Conservation (phyloP, 2,329 filamentous ascomycete species). For the Diaporthe caulivora region DNA sequence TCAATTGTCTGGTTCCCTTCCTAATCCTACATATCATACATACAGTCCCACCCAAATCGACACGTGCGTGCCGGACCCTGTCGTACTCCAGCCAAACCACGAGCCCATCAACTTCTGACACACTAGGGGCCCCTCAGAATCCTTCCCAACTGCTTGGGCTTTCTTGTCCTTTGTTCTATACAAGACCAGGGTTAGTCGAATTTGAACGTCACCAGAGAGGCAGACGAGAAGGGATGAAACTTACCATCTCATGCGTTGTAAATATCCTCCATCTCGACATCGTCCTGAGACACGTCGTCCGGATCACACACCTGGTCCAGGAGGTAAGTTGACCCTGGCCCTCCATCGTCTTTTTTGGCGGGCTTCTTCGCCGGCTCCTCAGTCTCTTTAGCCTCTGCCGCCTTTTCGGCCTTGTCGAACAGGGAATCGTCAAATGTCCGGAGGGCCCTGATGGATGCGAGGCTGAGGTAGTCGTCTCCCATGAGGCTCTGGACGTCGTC, state of each 20-base stretch:
- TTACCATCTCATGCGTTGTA: not conserved
- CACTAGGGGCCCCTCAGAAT: not conserved
- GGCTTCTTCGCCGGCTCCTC: no score
- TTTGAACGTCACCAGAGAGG: not conserved
- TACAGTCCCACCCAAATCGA: not conserved
- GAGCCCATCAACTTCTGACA: not conserved
- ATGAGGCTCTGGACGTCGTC: slow-evolving; percentile 37
- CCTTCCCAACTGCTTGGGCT: not conserved
- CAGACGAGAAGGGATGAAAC: not conserved
- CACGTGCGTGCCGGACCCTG: not conserved
- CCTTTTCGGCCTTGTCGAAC: not conserved
- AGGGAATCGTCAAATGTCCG: slow-evolving; percentile 2
- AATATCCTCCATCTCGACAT: not conserved
- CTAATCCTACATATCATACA: not conserved
- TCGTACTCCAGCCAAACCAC: not conserved
- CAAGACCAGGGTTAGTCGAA: not conserved
- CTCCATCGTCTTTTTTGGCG: not conserved
- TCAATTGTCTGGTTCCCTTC: not conserved
- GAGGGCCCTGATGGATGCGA: slow-evolving; percentile 20
- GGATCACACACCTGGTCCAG: not conserved
- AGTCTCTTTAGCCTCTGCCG: not conserved
- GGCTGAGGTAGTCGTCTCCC: slow-evolving; percentile 36
- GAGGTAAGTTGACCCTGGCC: not conserved
- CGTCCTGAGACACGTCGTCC: not conserved
- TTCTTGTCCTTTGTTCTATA: not conserved